These are phyloP conservation scores for Arxiozyma bovina DNA, from an alignment of 1,139 yeast species.

Conservation along the genomic window DNA sequence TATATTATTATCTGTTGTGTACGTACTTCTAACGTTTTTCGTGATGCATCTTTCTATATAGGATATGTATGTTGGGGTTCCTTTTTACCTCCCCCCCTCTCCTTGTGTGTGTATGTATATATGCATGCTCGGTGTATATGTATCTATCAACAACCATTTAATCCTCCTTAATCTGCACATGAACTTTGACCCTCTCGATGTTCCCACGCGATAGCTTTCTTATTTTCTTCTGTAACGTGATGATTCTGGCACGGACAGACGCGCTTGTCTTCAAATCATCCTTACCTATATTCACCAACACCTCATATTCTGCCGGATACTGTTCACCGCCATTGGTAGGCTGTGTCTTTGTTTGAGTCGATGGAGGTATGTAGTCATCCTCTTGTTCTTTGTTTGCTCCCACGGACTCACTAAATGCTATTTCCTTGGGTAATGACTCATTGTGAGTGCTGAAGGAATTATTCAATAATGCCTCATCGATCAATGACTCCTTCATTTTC, in stretches of 20 bases:
- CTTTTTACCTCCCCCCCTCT: neutral
- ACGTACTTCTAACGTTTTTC: no score
- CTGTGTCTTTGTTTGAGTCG: neutral
- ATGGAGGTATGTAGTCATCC: neutral
- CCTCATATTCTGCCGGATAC: conserved; percentile 31
- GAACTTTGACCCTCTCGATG: conserved; percentile 35
- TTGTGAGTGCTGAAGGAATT: neutral
- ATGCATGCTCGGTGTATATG: neutral
- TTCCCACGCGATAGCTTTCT: conserved; percentile 41
- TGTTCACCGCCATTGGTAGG: neutral
- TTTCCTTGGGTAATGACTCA: neutral
- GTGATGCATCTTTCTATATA: no score
- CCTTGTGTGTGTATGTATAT: neutral
- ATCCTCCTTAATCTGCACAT: conserved; percentile 25
- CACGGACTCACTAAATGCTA: neutral
- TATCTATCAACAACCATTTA: no score
- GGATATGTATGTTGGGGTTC: neutral
- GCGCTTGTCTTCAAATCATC: conserved; percentile 48
- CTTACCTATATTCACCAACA: conserved; percentile 40
- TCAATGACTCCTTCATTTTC: conserved; percentile 19
- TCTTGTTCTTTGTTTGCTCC: conserved; percentile 8
- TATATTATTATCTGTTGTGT: neutral
- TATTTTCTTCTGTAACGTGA: conserved; percentile 43
- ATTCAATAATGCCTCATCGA: conserved; percentile 18
- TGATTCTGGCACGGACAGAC: conserved; percentile 45